phyloP scores from a whole-genome alignment of 2,329 filamentous ascomycete species.

The Beauveria pseudobassiana region DNA sequence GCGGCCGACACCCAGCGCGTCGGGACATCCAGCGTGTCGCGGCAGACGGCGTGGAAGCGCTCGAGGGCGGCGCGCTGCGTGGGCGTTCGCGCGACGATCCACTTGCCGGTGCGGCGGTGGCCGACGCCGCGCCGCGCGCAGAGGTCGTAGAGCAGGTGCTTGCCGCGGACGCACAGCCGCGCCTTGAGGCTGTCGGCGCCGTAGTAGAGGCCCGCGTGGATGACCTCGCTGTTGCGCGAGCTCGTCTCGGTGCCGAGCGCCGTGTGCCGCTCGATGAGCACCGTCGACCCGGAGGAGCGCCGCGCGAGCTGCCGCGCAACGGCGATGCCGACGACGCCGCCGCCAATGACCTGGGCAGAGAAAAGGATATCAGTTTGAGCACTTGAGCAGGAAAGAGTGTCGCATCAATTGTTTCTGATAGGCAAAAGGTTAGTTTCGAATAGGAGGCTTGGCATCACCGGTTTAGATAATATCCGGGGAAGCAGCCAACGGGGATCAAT shows the following conservation, averaged over 20 bases:
- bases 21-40: constrained; percentile 47
- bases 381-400: too few species aligned
- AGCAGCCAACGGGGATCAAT: not conserved
- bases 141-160: constrained; percentile 68
- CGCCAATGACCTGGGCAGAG: constrained; percentile 43
- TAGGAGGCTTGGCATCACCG: too few species aligned
- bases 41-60: constrained; percentile 39
- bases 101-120: constrained; percentile 75
- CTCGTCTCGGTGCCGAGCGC: constrained; percentile 78
- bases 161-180: constrained; percentile 70
- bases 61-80: constrained; percentile 59
- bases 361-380: not conserved
- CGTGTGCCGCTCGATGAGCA: constrained; percentile 74
- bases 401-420: not conserved
- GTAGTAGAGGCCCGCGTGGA: constrained; percentile 94
- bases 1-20: constrained; percentile 58
- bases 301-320: constrained; percentile 67
- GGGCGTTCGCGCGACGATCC: constrained; percentile 83
- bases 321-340: constrained; percentile 68
- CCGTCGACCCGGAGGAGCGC: constrained; percentile 53
- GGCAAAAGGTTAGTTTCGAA: not conserved
- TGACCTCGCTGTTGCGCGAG: constrained; percentile 88
- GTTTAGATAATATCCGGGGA: not conserved
- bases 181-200: constrained; percentile 71
- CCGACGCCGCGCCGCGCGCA: constrained; percentile 62